These are phyloP conservation scores for Ogataea degrootiae DNA, from an alignment of 805 yeast genomes.

Conservation along the genomic window DNA sequence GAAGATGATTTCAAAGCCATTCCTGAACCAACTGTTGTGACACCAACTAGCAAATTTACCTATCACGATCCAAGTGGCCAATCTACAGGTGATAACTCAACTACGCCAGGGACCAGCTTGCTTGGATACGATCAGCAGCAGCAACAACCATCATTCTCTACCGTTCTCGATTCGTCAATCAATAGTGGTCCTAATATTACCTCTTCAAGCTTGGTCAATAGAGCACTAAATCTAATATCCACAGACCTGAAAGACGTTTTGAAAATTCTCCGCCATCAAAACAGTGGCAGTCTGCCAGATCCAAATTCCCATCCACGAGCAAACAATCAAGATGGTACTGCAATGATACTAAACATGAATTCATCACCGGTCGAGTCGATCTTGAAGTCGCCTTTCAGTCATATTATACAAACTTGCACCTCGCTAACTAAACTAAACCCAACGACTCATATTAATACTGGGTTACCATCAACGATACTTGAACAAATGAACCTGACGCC, in stretches of 20 bases:
- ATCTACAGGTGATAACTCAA: background rate
- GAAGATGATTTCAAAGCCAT: slow-evolving; percentile 23
- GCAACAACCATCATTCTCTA: background rate
- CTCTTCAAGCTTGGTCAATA: background rate
- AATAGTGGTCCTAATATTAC: background rate
- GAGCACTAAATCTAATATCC: slow-evolving; percentile 5
- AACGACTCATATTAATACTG: slow-evolving; percentile 11
- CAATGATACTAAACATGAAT: slow-evolving; percentile 9
- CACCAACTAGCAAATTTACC: background rate
- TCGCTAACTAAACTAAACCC: slow-evolving; percentile 34
- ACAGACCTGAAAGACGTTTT: slow-evolving; percentile 11
- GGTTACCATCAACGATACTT: slow-evolving; percentile 17
- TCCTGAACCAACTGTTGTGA: background rate
- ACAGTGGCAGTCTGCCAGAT: slow-evolving; percentile 4
- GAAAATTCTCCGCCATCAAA: slow-evolving; percentile 4
- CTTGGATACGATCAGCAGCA: background rate
- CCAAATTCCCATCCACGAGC: background rate
- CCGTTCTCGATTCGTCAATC: background rate
- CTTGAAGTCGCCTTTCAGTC: slow-evolving; percentile 40
- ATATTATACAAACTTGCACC: slow-evolving; percentile 31
- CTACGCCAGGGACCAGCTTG: too few species aligned
- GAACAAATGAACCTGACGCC: slow-evolving; percentile 8
- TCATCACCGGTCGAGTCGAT: slow-evolving; percentile 26
- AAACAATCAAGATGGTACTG: background rate
- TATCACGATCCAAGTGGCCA: background rate